Conservation (phyloP, 225 moss, liverwort and hornwort species). For the Marchantia paleacea region DNA sequence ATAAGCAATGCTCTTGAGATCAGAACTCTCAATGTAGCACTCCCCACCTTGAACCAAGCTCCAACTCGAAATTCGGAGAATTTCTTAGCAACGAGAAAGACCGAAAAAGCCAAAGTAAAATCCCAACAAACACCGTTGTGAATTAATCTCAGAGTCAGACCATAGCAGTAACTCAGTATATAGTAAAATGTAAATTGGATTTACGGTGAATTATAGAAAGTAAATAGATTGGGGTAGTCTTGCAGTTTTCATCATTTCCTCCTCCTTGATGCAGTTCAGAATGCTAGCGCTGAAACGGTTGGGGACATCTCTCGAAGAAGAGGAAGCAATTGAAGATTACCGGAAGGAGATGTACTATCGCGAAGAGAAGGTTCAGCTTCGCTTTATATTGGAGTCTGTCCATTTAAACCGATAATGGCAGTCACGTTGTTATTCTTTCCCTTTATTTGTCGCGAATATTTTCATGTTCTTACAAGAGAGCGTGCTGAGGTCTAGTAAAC, state of each 20-base stretch:
- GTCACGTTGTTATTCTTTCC: neutral
- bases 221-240: too few species aligned
- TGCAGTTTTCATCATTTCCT: neutral
- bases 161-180: too few species aligned
- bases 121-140: too few species aligned
- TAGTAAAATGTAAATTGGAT: too few species aligned
- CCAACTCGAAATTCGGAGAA: too few species aligned
- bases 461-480: neutral
- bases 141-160: too few species aligned
- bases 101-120: too few species aligned
- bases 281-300: conserved; percentile 40
- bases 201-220: too few species aligned
- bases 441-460: neutral
- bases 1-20: too few species aligned
- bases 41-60: too few species aligned
- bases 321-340: conserved; percentile 51
- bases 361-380: conserved; percentile 47
- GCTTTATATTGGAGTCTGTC: neutral
- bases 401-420: neutral
- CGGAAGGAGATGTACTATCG: conserved; percentile 34
- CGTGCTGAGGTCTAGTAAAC: neutral
- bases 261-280: conserved; percentile 40
- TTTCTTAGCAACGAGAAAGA: too few species aligned
- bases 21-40: too few species aligned
- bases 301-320: conserved; percentile 57